Evolutionary conservation across 306 rosid genomes (phyloP).

Genomic region (Quercus robur): DNA sequence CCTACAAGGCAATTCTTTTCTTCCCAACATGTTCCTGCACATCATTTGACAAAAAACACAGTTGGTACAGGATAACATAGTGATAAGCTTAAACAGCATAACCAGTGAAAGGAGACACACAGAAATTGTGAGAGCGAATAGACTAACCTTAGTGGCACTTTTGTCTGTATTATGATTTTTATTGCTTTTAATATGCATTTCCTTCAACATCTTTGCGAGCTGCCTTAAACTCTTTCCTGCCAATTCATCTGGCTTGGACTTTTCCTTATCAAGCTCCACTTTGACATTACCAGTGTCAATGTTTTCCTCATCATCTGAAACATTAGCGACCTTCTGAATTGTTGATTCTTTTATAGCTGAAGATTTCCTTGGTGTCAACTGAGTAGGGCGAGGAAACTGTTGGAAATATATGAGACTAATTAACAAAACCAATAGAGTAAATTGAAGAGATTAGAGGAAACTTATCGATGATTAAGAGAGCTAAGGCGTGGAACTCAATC

Average conservation of each 20-base stretch:
- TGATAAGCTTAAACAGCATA: not conserved
- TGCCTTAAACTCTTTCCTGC: conserved; percentile 32
- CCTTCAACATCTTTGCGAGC: conserved; percentile 47
- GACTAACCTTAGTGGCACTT: conserved; percentile 17
- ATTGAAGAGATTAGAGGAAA: no score
- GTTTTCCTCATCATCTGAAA: conserved; percentile 14
- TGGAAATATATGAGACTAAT: no score
- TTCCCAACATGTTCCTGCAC: conserved; percentile 36
- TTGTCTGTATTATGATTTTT: not conserved
- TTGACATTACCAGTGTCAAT: not conserved
- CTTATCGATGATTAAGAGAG: no score
- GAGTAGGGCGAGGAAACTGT: no score
- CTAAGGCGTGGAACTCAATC: no score
- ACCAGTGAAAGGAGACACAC: not conserved
- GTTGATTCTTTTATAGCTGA: conserved; percentile 10
- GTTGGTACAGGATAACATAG: not conserved
- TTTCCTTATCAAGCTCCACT: conserved; percentile 1
- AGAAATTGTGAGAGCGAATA: not conserved
- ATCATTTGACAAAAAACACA: not conserved
- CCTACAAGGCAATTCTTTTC: conserved; percentile 65
- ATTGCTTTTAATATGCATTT: conserved; percentile 5
- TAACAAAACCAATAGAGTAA: no score
- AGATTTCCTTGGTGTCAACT: not conserved
- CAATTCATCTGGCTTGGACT: conserved; percentile 17
- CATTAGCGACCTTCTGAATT: not conserved